These are phyloP conservation scores for Nitzschia sp. DNA, from an alignment of 108 stramenopile genomes.

Conservation along the genomic window DNA sequence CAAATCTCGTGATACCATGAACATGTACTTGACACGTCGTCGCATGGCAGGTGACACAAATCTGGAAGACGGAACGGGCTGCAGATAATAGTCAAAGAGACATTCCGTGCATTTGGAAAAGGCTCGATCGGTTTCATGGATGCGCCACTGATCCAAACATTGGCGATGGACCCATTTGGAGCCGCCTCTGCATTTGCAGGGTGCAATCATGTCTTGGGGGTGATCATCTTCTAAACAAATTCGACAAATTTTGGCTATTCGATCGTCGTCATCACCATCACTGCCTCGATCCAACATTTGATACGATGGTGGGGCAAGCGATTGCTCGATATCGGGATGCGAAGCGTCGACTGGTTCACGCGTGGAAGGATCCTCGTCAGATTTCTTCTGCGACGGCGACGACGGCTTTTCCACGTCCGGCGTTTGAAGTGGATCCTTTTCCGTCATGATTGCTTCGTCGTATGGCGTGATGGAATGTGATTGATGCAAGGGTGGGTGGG, in stretches of 20 bases:
- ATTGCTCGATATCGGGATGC: too few species aligned
- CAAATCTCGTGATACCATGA: conserved; percentile 21
- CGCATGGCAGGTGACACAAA: neutral
- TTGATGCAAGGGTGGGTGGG: too few species aligned
- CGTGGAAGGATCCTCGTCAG: too few species aligned
- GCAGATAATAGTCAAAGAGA: conserved; percentile 27
- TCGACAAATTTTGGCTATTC: conserved; percentile 24
- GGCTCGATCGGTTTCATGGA: conserved; percentile 27
- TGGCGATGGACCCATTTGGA: conserved; percentile 42
- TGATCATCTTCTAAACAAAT: conserved; percentile 43
- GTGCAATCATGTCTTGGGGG: conserved; percentile 36
- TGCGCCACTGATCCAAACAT: conserved; percentile 44
- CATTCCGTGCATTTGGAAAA: conserved; percentile 44
- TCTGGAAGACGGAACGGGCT: neutral
- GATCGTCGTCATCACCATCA: neutral
- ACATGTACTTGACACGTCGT: conserved; percentile 12
- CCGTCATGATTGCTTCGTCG: too few species aligned
- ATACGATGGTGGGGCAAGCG: conserved; percentile 2
- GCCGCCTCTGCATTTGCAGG: conserved; percentile 46
- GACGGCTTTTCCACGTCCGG: too few species aligned
- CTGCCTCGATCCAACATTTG: neutral
- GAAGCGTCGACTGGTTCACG: too few species aligned
- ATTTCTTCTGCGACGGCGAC: too few species aligned
- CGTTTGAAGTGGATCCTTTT: too few species aligned
- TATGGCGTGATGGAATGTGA: too few species aligned